These are phyloP conservation scores for Mucor mucedo DNA, from an alignment of 371 early-diverging fungal genomes.

Conservation along the genomic window DNA sequence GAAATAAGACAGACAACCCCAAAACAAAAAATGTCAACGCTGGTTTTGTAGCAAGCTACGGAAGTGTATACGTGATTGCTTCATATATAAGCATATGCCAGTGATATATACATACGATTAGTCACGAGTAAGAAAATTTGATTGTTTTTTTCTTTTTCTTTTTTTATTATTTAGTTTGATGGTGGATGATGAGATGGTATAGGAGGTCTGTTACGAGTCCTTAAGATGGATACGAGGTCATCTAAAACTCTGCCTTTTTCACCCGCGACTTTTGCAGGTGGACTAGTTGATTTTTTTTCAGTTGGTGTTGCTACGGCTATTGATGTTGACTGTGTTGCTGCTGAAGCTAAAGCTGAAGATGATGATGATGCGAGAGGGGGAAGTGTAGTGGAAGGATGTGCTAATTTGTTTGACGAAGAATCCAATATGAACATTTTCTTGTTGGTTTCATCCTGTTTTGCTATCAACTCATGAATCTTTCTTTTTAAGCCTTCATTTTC, in stretches of 20 bases:
- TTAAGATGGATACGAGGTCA: conserved; percentile 31
- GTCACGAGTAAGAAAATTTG: neutral
- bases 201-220: conserved; percentile 29
- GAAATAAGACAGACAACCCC: no score
- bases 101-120: no score
- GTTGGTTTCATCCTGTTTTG: conserved; percentile 19
- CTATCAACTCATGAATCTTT: conserved; percentile 27
- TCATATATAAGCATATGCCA: no score
- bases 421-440: neutral
- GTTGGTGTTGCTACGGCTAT: no score
- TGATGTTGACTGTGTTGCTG: no score
- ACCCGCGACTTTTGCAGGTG: neutral
- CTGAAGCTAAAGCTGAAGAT: no score
- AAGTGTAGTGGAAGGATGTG: no score
- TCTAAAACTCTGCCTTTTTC: conserved; percentile 31
- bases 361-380: no score
- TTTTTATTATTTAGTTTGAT: conserved; percentile 14
- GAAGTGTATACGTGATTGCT: no score
- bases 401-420: neutral
- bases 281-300: neutral
- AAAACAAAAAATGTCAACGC: no score
- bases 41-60: no score
- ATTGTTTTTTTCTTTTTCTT: neutral
- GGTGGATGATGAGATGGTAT: conserved; percentile 20
- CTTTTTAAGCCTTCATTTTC: conserved; percentile 39